Conservation (phyloP, 1,284 basidiomycete genomes). For the Microbotryomycetes sp. region DNA sequence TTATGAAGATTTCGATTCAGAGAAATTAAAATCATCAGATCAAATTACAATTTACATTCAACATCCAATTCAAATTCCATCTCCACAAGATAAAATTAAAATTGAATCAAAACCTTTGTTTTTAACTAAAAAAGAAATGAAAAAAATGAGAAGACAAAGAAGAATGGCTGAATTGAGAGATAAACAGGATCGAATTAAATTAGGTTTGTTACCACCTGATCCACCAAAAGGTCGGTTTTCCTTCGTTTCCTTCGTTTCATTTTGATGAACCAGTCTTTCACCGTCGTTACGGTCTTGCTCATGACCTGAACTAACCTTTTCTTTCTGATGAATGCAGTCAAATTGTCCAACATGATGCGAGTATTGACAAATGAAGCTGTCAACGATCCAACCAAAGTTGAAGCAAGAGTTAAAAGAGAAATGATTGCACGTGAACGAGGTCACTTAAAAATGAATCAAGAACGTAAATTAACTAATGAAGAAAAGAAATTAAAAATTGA, state of each 20-base stretch:
- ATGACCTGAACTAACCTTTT: background rate
- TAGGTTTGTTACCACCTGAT: constrained; percentile 93
- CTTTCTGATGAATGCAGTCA: constrained; percentile 53
- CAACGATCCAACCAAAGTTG: constrained; percentile 94
- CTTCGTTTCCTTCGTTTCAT: background rate
- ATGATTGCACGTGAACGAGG: constrained; percentile 79
- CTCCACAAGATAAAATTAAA: constrained; percentile 76
- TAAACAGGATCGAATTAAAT: constrained; percentile 87
- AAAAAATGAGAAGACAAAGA: constrained; percentile 89
- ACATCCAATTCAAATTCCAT: constrained; percentile 93
- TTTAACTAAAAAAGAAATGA: constrained; percentile 86
- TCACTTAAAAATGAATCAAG: constrained; percentile 87
- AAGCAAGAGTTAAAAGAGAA: constrained; percentile 86
- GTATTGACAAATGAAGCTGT: constrained; percentile 94
- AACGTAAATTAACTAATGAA: constrained; percentile 84
- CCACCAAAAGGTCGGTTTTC: constrained; percentile 71
- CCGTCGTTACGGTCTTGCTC: too few relatives aligned
- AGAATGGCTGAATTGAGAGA: constrained; percentile 87
- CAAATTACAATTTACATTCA: constrained; percentile 89
- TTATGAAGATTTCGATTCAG: constrained; percentile 67
- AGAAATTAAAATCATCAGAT: constrained; percentile 56
- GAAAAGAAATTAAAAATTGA: constrained; percentile 80
- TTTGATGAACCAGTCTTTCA: constrained; percentile 19
- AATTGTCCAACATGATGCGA: constrained; percentile 93
- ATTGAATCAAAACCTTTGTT: constrained; percentile 71